Percentiles rank a stretch among this genome's conserved stretches.
These are phyloP conservation scores for Notholithocarpus densiflorus DNA, from an alignment of 306 rosid genomes.

Conservation along the genomic window DNA sequence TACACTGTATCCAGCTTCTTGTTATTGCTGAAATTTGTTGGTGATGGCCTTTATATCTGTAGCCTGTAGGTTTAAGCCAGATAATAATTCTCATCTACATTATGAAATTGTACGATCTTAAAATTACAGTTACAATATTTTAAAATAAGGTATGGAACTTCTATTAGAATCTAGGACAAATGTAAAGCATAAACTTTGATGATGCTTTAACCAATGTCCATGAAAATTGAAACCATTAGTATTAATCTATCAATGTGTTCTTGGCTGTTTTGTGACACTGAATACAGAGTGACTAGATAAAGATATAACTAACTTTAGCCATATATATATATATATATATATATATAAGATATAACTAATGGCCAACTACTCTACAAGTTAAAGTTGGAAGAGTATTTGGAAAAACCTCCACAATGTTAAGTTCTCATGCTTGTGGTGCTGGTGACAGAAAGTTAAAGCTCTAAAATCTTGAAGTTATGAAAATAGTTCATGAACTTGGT, in stretches of 20 bases:
- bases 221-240: not conserved
- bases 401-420: not conserved
- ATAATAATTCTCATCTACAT: not conserved
- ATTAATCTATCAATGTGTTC: not conserved
- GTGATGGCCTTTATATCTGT: not conserved
- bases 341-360: not conserved
- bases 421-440: not conserved
- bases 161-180: not conserved
- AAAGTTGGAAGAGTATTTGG: not conserved
- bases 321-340: too few species aligned
- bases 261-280: not conserved
- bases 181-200: not conserved
- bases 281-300: not conserved
- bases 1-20: not conserved
- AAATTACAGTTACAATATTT: not conserved
- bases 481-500: not conserved
- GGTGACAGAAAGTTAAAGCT: conserved; percentile 8
- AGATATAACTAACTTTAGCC: too few species aligned
- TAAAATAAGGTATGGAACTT: not conserved
- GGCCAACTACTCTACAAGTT: not conserved
- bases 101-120: not conserved
- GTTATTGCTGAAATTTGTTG: not conserved
- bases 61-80: not conserved
- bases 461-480: not conserved
- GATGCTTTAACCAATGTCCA: not conserved